Evolutionary conservation across 768 basidiomycete species (phyloP).

Genomic region (Podaxis mareebaensis): DNA sequence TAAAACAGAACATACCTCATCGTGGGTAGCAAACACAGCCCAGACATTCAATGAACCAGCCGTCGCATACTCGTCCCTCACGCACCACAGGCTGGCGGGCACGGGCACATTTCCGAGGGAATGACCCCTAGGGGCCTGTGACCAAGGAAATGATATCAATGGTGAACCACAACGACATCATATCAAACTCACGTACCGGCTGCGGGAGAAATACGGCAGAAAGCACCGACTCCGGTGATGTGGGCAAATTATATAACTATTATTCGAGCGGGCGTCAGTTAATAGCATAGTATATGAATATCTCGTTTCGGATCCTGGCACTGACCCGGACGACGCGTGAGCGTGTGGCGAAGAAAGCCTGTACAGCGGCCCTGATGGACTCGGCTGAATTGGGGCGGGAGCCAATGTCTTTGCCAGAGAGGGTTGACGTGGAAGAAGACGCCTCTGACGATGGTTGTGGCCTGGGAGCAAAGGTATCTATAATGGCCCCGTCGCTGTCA

Average conservation of each 20-base stretch:
- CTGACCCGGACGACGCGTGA: constrained; percentile 58
- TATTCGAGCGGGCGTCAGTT: constrained; percentile 10
- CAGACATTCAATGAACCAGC: constrained; percentile 41
- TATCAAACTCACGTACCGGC: constrained; percentile 30
- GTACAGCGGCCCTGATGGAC: constrained; percentile 23
- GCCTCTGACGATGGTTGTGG: constrained; percentile 20
- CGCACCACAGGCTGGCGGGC: constrained; percentile 51
- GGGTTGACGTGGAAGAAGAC: constrained; percentile 31
- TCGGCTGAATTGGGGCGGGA: constrained; percentile 18
- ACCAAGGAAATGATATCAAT: constrained; percentile 21
- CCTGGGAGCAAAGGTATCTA: constrained; percentile 31
- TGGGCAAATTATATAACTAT: constrained; percentile 42
- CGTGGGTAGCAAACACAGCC: constrained; percentile 60
- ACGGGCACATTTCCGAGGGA: constrained; percentile 27
- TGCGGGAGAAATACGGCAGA: constrained; percentile 40
- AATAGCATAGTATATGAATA: constrained; percentile 3
- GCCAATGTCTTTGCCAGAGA: constrained; percentile 24
- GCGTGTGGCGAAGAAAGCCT: constrained; percentile 48
- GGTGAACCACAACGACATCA: constrained; percentile 20
- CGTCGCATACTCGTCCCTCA: constrained; percentile 33
- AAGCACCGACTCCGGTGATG: constrained; percentile 35
- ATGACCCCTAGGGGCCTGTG: constrained; percentile 20
- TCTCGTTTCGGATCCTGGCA: constrained; percentile 19
- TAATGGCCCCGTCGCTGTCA: constrained; percentile 15
- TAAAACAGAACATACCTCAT: constrained; percentile 49